These are phyloP conservation scores for Pseudopediastrum boryanum DNA, from an alignment of 139 green algal genomes.

Conservation along the genomic window DNA sequence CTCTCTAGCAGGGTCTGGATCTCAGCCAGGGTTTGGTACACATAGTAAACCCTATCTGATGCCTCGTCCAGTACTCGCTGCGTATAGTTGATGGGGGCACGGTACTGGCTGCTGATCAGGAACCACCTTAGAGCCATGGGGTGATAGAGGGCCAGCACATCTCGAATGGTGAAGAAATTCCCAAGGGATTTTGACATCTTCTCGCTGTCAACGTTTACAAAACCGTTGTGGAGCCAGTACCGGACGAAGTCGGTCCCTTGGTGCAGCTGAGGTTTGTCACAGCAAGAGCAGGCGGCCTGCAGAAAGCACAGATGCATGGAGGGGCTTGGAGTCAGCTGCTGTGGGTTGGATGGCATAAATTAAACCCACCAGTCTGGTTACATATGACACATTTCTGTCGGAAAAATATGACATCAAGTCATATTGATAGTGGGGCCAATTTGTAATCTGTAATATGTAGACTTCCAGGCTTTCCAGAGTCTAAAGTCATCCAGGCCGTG, in stretches of 20 bases:
- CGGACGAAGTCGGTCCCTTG: constrained; percentile 75
- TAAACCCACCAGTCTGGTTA: too few relatives aligned
- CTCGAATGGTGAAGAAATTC: constrained; percentile 98
- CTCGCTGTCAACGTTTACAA: constrained; percentile 94
- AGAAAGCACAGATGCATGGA: neutral
- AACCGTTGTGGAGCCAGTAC: constrained; percentile 97
- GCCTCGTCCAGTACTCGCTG: constrained; percentile 81
- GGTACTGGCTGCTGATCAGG: constrained; percentile 93
- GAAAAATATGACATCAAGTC: too few relatives aligned
- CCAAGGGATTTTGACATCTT: constrained; percentile 98
- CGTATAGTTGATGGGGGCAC: constrained; percentile 92
- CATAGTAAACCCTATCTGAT: constrained; percentile 76
- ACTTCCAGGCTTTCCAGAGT: too few relatives aligned
- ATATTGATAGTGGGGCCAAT: too few relatives aligned
- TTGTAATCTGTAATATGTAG: too few relatives aligned
- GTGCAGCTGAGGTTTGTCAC: neutral
- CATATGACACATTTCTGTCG: too few relatives aligned
- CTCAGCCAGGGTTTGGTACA: constrained; percentile 85
- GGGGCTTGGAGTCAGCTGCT: too few relatives aligned
- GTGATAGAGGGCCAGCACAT: constrained; percentile 85
- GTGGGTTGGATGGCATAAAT: too few relatives aligned
- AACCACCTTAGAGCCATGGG: constrained; percentile 92
- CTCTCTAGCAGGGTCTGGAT: constrained; percentile 45
- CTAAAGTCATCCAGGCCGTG: too few relatives aligned
- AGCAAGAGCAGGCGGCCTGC: constrained; percentile 21